Evolutionary conservation across 2,329 filamentous ascomycete species (phyloP).

Genomic region (Claviceps sorghi): DNA sequence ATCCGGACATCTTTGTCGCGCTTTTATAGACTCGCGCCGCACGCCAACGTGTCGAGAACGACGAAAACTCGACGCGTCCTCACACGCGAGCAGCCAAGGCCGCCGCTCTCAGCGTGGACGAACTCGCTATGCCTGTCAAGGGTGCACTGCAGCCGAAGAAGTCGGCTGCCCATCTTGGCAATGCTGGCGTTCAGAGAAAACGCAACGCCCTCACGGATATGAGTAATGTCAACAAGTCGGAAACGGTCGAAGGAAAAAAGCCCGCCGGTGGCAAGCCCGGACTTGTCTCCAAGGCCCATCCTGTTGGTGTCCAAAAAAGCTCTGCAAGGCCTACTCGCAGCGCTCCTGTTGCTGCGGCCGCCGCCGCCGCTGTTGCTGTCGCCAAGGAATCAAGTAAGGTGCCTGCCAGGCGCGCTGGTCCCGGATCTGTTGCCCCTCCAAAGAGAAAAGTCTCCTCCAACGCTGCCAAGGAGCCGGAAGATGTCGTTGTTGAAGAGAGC

Average conservation of each 20-base stretch:
- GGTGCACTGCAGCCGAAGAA: slow-evolving; percentile 61
- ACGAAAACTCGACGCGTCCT: slow-evolving; percentile 74
- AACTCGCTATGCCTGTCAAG: slow-evolving; percentile 39
- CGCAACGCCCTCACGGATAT: slow-evolving; percentile 83
- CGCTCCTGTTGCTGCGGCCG: slow-evolving; percentile 34
- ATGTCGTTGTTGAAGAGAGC: slow-evolving; percentile 42
- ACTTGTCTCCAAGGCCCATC: slow-evolving; percentile 67
- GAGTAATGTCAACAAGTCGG: slow-evolving; percentile 81
- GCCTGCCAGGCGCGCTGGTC: slow-evolving; percentile 59
- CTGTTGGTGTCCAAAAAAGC: slow-evolving; percentile 68
- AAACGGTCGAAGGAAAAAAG: slow-evolving; percentile 63
- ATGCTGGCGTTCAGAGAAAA: slow-evolving; percentile 44
- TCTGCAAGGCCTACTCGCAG: slow-evolving; percentile 43
- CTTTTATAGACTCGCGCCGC: slow-evolving; percentile 46
- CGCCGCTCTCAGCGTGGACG: slow-evolving; percentile 55
- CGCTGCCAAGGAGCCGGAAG: slow-evolving; percentile 37
- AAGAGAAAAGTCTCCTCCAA: slow-evolving; percentile 55
- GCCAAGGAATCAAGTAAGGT: slow-evolving; percentile 53
- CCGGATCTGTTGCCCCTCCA: slow-evolving; percentile 46
- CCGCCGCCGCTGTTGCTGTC: slow-evolving; percentile 27
- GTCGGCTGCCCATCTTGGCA: slow-evolving; percentile 33
- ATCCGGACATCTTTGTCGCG: slow-evolving; percentile 1
- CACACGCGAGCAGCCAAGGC: slow-evolving; percentile 90
- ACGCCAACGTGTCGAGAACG: slow-evolving; percentile 74
- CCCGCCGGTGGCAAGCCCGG: slow-evolving; percentile 45